Base-by-base conservation (phyloP, 257 asterid species). In the Nicotiana paniculata region DNA sequence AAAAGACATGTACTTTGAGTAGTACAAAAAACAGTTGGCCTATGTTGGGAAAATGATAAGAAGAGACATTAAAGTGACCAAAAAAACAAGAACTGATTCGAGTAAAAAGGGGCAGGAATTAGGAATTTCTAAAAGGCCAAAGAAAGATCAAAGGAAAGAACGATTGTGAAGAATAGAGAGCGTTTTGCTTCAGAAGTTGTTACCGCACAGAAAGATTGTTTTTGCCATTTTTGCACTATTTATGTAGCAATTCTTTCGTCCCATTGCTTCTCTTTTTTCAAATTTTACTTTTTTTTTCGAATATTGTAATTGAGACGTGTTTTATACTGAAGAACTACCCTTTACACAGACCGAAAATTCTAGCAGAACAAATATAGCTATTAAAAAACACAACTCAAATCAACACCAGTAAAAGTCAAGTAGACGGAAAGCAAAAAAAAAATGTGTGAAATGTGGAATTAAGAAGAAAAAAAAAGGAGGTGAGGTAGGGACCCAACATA, bases 181-280 rank as follows among this genome's bases (percentile, higher is more conserved):
- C 9, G 35, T 1, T 80, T 85, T 85, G 90, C 82, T 88, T 89
- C 92, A 81, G 83, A 76, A 85, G 83, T 81, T 82, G 81, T 69
- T 83, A 83, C 87, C 53, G 65, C 81, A 78, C 75, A 54, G 43
- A 80, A 81, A 89, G 85, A 86, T 80, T 81, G 86, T 85, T 80
- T 81, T 84, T 88, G 81, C 84, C 87, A 90, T 61, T 84, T 87
- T 78, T 68, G 43, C 65, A 48, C 66, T 77, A 85, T 83, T 90
- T 83, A 82, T 91, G 93, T 91, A 87, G 91, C 86, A 84, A 90
- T 90, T 92, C 91, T 84, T 89, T 83, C 83, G 83, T 85, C 87
- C 70, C 82, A 55, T 18, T 78, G 77, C 80, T 72, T 66, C 15
- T 39, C 17, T 81, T 24, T 59, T 82, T 62, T 59, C 74, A 77